These are phyloP conservation scores for Epichloe coenophiala DNA, from an alignment of 2,329 filamentous ascomycete genomes.

Conservation along the genomic window DNA sequence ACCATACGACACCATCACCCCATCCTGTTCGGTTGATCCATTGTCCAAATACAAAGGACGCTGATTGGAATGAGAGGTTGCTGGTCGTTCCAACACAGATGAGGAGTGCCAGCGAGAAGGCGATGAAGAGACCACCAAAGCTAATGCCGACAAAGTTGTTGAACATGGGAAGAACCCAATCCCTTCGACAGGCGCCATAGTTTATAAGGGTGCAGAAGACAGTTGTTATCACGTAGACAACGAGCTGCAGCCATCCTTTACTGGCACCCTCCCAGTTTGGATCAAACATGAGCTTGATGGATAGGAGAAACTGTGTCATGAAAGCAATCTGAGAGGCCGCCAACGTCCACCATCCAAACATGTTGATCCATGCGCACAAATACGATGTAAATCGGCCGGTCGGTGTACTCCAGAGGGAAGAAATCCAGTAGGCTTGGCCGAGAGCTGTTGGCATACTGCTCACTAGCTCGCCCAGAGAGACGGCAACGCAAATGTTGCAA, in stretches of 20 bases:
- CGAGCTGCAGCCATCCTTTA: conserved; percentile 39
- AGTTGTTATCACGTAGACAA: conserved; percentile 40
- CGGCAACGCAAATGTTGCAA: conserved; percentile 39
- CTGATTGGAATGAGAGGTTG: conserved; percentile 31
- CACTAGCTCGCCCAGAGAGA: conserved; percentile 41
- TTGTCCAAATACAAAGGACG: conserved; percentile 36
- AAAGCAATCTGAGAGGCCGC: conserved; percentile 42
- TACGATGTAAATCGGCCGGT: conserved; percentile 38
- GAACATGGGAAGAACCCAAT: conserved; percentile 28
- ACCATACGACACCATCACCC: conserved; percentile 41
- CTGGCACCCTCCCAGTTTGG: conserved; percentile 29
- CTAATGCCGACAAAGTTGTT: conserved; percentile 43
- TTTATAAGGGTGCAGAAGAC: conserved; percentile 35
- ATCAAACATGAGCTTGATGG: conserved; percentile 41
- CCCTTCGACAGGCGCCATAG: conserved; percentile 33
- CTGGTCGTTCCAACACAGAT: conserved; percentile 34
- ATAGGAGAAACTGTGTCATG: conserved; percentile 42
- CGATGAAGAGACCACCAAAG: conserved; percentile 38
- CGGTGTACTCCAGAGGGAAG: conserved; percentile 22
- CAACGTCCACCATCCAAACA: conserved; percentile 44
- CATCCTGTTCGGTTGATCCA: conserved; percentile 36
- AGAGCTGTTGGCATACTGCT: conserved; percentile 47
- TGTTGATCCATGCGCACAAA: conserved; percentile 47
- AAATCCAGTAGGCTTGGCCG: conserved; percentile 44
- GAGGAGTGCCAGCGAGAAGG: conserved; percentile 35